Evolutionary conservation across 192 early-diverging fungal species (phyloP).

Genomic region (Backusella morwellensis): DNA sequence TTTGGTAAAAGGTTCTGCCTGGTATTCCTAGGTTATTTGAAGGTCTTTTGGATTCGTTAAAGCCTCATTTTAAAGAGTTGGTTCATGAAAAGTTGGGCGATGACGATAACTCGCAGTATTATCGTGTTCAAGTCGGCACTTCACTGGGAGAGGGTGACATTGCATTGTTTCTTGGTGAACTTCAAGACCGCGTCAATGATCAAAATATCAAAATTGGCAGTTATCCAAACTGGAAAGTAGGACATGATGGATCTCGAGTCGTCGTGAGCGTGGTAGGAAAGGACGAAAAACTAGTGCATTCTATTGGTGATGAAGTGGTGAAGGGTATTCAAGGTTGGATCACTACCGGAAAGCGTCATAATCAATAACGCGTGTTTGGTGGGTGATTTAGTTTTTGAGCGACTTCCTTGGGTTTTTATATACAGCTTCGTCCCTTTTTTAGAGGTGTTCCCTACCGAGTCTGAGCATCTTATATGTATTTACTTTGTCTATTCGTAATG

Average conservation of each 20-base stretch:
- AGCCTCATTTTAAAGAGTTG: slow-evolving; percentile 26
- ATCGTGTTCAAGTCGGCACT: slow-evolving; percentile 48
- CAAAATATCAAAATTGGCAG: slow-evolving; percentile 48
- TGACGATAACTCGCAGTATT: slow-evolving; percentile 18
- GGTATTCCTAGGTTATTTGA: slow-evolving; percentile 68
- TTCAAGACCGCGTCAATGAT: slow-evolving; percentile 32
- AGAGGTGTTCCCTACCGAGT: too few relatives aligned
- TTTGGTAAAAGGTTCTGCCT: slow-evolving; percentile 45
- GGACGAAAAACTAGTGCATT: slow-evolving; percentile 37
- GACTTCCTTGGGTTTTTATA: background rate
- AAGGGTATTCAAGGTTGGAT: slow-evolving; percentile 26
- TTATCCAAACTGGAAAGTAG: slow-evolving; percentile 49
- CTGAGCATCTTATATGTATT: too few relatives aligned
- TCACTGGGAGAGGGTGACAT: slow-evolving; percentile 44
- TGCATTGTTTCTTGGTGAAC: slow-evolving; percentile 33
- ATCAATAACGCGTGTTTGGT: background rate
- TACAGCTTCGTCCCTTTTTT: too few relatives aligned
- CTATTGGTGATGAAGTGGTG: slow-evolving; percentile 25
- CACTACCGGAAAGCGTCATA: background rate
- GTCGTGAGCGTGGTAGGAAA: slow-evolving; percentile 54
- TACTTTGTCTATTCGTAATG: too few relatives aligned
- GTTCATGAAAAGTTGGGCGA: background rate
- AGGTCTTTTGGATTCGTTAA: slow-evolving; percentile 32
- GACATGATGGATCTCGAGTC: slow-evolving; percentile 29
- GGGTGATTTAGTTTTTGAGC: background rate